These are phyloP conservation scores for Globisporangium heterothallicum DNA, from an alignment of 352 stramenopile genomes.

Conservation along the genomic window DNA sequence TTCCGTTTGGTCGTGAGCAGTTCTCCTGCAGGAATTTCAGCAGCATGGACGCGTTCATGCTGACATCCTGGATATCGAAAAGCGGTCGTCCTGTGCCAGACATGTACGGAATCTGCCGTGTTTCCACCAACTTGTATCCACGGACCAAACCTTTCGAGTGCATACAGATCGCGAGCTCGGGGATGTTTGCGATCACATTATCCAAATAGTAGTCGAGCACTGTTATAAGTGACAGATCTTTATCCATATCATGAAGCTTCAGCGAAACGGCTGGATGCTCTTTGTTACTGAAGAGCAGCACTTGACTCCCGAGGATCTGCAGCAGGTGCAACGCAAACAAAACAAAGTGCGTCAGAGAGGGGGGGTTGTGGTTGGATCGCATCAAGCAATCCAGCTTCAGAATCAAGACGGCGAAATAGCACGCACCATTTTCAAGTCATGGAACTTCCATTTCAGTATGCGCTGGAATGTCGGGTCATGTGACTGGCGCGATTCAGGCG, in stretches of 20 bases:
- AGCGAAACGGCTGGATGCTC: slow-evolving; percentile 81
- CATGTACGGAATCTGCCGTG: slow-evolving; percentile 78
- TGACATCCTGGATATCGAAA: slow-evolving; percentile 84
- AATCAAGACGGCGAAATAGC: not conserved
- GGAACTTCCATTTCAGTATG: slow-evolving; percentile 84
- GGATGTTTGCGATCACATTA: slow-evolving; percentile 86
- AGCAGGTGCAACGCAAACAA: not conserved
- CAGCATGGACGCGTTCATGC: slow-evolving; percentile 82
- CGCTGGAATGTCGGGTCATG: slow-evolving; percentile 49
- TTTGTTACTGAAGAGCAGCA: slow-evolving; percentile 79
- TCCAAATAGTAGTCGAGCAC: slow-evolving; percentile 86
- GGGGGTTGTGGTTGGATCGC: too few species aligned
- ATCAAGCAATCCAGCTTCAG: not conserved
- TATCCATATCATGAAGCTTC: slow-evolving; percentile 82
- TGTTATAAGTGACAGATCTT: slow-evolving; percentile 74
- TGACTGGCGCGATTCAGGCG: slow-evolving; percentile 19
- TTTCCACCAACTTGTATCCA: slow-evolving; percentile 83
- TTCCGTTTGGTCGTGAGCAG: slow-evolving; percentile 74
- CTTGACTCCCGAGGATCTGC: slow-evolving; percentile 74
- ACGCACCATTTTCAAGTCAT: slow-evolving; percentile 81
- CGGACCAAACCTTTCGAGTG: slow-evolving; percentile 81
- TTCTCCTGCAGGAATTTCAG: slow-evolving; percentile 85
- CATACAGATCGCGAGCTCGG: slow-evolving; percentile 82
- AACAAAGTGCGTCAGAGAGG: not conserved
- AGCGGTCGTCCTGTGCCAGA: slow-evolving; percentile 47